Evolutionary conservation across 441 rosid genomes (phyloP), one percentile per base, ranked within the genome.

Genomic region (Isatis lusitanica): DNA sequence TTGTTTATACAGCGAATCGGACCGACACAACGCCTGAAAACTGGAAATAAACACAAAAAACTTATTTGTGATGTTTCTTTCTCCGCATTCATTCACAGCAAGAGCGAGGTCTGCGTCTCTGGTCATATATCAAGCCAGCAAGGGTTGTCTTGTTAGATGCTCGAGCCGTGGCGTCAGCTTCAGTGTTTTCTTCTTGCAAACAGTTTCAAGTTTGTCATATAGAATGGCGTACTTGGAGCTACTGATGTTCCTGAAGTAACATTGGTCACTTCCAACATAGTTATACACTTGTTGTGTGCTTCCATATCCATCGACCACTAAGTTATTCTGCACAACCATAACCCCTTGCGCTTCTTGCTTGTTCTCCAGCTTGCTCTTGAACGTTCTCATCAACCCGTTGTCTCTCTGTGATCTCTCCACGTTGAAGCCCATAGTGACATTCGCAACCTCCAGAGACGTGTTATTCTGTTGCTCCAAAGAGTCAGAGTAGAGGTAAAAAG

Each of bases 231-330:
- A 89, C 84, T 92, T 92, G 30, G 80, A 82, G 85, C 93, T 89
- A 79, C 98, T 89, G 17, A 94, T 43, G 63, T 90, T 89, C 83
- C 98, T 86, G 8, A 77, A 87, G 80, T 87, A 94, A 80, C 99
- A 94, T 42, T 43, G 77, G 3, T 78, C 69, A 35, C 66, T 26
- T 59, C 88, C 86, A 18, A 68, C 66, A 56, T 82, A 90, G 44
- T 74, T 66, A 80, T 87, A 92, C 4, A 73, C 80, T 74, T 92
- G 90, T 74, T 83, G 85, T 12, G 94, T 92, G 30, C 87, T 85
- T 57, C 85, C 94, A 48, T 84, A 50, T 36, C 90, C 96, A 65
- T 78, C 76, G 12, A 51, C 26, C 66, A 85, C 90, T 74, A 79
- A 73, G 67, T 81, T 48, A 74, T 90, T 40, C 82, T 84, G 80